Evolutionary conservation across 495 filamentous ascomycete species (phyloP), one percentile per base, ranked within the genome.

Genomic region (Lasiosphaeria hispida): DNA sequence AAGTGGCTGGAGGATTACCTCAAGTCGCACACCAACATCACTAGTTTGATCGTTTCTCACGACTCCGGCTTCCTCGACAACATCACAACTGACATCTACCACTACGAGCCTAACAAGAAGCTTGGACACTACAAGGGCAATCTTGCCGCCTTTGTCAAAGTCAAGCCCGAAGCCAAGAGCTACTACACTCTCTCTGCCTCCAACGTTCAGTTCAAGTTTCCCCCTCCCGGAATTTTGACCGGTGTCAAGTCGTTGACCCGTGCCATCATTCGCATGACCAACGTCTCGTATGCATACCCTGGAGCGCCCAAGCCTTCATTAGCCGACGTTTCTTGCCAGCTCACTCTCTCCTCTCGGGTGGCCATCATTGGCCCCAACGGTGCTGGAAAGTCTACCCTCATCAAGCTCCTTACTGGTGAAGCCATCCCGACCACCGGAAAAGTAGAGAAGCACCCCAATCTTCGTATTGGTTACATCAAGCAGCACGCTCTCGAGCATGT

Each of bases 391-490:
- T 96, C 92, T 19, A 99, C 95, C 2, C 83, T 99, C 52, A 96
- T 99, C 79, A 97, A 97, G 78, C 78, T 99, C 17, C 77, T 99
- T 52, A 99, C 95, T n/a, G 95, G 95, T 63, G 95, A 97, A 72
- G 84, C 85, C 17, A 87, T 97, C 60, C 94, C 95, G 1, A 89
- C 92, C 61, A 69, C 70, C 19, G 95, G 95, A 45, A 90, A 85
- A 73, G 93, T 99, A 7, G 92, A 97, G 80, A 97, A 97, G 78
- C 95, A 99, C 69, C 95, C 95, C 65, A 97, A 97, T 69, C 74
- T 99, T 49, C 95, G 95, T 80, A 96, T 99, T 67, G 95, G 95
- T 45, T 97, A 97, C 80, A 96, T 97, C 81, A 96, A 97, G 78
- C 95, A 99, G 76, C 95, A 97, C 70, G 96, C 95, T 15, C 83